Evolutionary conservation across 1,284 basidiomycete genomes (phyloP).

Genomic region (Inonotus obliquus): DNA sequence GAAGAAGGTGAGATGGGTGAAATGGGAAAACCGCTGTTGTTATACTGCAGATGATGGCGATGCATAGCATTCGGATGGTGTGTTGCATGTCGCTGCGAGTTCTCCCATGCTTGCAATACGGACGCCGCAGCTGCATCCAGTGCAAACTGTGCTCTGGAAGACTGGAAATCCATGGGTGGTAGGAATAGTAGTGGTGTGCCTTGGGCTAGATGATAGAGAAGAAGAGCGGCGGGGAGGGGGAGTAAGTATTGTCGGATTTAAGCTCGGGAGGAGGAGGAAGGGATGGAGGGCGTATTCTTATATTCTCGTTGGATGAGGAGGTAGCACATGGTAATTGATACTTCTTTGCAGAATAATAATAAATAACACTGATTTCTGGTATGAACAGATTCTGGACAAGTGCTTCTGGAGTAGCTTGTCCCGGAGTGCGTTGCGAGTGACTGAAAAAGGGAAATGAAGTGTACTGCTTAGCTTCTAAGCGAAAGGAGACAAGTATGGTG

Average conservation of each 20-base stretch:
- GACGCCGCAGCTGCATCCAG: background rate
- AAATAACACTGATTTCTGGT: background rate
- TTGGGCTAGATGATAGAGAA: background rate
- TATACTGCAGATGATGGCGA: background rate
- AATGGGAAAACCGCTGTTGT: background rate
- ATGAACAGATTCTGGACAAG: background rate
- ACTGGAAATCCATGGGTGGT: slow-evolving; percentile 2
- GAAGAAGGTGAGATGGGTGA: slow-evolving; percentile 1
- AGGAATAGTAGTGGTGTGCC: background rate
- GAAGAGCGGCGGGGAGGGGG: background rate
- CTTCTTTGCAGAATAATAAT: background rate
- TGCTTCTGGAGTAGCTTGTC: background rate
- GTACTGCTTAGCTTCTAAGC: background rate
- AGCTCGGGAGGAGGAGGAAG: background rate
- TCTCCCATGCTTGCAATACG: slow-evolving; percentile 5
- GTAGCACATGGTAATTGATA: slow-evolving; percentile 1
- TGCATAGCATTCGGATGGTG: slow-evolving; percentile 25
- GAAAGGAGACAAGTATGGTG: background rate
- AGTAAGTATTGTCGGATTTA: background rate
- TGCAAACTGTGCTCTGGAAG: background rate
- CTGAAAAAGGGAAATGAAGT: too few species aligned
- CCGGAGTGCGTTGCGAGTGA: too few species aligned
- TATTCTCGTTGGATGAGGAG: background rate
- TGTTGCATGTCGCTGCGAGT: background rate
- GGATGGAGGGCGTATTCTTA: background rate